Evolutionary conservation across 164 flowering plant species (phyloP), one percentile per base, ranked within the genome.

Genomic region (Macadamia integrifolia): DNA sequence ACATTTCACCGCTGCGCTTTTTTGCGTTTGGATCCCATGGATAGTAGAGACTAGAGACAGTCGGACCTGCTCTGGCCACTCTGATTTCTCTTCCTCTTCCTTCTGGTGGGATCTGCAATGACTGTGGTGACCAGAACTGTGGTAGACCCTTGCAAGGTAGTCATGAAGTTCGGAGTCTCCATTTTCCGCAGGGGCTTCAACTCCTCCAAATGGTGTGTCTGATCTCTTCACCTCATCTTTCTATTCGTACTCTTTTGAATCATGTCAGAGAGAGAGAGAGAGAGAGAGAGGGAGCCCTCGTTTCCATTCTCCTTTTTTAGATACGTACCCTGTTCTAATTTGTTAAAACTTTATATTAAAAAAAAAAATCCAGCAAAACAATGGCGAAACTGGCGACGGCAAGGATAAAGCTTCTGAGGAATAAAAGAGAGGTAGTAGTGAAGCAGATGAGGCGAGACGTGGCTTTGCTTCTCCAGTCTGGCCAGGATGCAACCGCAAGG

Each of bases 391-490:
- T 94, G 89, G 85, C 92, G 32, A 85, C 84, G 69, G 94, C 97
- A 52, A 86, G 97, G 85, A 89, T 94, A 30, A 94, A 94, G 86
- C 84, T 94, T 18, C 82, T 94, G 78, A 87, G 93, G 84, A 92
- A 94, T 82, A 94, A 92, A 86, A 82, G 97, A 43, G 82, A 87
- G 75, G 85, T 71, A 64, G 87, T 86, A 70, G 88, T 92, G 66
- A 88, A 74, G 83, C 97, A 90, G 73, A 94, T 94, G 97, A 81
- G 96, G 74, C 82, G 97, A 2, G 97, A 94, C 78, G 80, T 94
- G 42, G 97, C 97, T 10, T 58, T 87, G 88, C 97, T 94, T 59
- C 88, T 94, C 40, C 85, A 89, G 73, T 84, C 93, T 28, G 85
- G 92, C 46, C 97, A 88, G 74, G 97, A 92, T 48, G 84, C 93